Base-by-base conservation (phyloP, 2,329 filamentous ascomycete species). In the Mycocentrospora acerina region DNA sequence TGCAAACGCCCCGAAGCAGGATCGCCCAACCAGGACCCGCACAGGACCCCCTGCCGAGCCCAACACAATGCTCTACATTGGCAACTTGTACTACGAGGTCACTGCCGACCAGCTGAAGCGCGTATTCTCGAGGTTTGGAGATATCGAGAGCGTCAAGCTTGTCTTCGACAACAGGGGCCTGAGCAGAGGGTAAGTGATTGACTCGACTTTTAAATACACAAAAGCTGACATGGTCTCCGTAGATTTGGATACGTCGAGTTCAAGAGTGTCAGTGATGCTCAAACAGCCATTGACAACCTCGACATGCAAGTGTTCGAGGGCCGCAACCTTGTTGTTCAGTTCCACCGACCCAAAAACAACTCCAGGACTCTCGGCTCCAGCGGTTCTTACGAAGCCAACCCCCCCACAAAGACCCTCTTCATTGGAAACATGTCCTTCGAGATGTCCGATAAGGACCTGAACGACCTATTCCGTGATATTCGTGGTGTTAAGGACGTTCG, bases 341-440 rank as follows among this genome's bases (percentile, higher is more conserved):
- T 74, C 60, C 77, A 82, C 47, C 33, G 38, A 16, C 43, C 51
- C 24, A 60, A 56, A 40, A 14, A 36, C 13, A 44, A 51, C 37
- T 35, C 47, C 25, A 47, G 30, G 40, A 41, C 35, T 7, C 34
- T 29, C 14, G 15, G 10, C 29, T 9, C n/a, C 9, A 24, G 3
- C 15, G 46, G 44, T 19, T 31, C 32, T 24, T 35, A 29, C n/a
- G 31, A 36, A 9, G 4, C 29, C 22, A 73, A 72, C 55, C 53
- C 70, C 27, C 82, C 83, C 3, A 78, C 78, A 35, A 80, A 77
- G 59, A 87, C 83, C 2, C 71, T 95, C 24, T 95, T 86, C 73
- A 80, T 95, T 53, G 88, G 89, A 52, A 93, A 93, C 72, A 81
- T 95, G 69, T 83, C 87, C 9, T 93, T 86, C 62, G 86, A 94